Conservation (phyloP, 1,139 yeast species). For the Candida tunisiensis region DNA sequence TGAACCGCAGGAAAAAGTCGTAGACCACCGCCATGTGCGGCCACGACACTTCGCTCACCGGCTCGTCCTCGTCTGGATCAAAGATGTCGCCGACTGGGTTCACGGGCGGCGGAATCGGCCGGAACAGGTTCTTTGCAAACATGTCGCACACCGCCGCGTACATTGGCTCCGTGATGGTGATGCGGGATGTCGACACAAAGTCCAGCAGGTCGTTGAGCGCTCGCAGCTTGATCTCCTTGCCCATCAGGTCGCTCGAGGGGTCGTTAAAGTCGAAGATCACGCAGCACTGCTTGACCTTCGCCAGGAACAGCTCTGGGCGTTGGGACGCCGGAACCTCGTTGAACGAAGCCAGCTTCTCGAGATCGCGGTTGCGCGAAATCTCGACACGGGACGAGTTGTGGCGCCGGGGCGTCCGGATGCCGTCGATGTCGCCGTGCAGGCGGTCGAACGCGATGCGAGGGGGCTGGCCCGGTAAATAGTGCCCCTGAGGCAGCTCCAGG, state of each 20-base stretch:
- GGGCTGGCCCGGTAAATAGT: constrained; percentile 3
- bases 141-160: constrained; percentile 75
- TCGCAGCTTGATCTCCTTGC: constrained; percentile 78
- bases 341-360: constrained; percentile 70
- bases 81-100: constrained; percentile 91
- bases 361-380: constrained; percentile 50
- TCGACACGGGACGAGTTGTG: constrained; percentile 92
- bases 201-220: constrained; percentile 83
- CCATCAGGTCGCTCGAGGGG: constrained; percentile 81
- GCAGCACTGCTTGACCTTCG: constrained; percentile 88
- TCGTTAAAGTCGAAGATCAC: constrained; percentile 88
- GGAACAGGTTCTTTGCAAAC: constrained; percentile 77
- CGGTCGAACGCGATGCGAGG: constrained; percentile 15
- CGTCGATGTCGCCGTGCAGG: constrained; percentile 32
- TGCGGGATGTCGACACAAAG: constrained; percentile 62
- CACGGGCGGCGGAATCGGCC: constrained; percentile 97
- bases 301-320: constrained; percentile 64
- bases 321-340: constrained; percentile 84
- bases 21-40: constrained; percentile 97
- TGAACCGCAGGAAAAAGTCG: constrained; percentile 82
- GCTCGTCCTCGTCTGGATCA: constrained; percentile 99
- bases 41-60: constrained; percentile 94
- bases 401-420: constrained; percentile 67
- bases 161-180: constrained; percentile 78
- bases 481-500: constrained; percentile 12